Base-by-base conservation (phyloP, 257 asterid species). In the Solanum sejunctum region DNA sequence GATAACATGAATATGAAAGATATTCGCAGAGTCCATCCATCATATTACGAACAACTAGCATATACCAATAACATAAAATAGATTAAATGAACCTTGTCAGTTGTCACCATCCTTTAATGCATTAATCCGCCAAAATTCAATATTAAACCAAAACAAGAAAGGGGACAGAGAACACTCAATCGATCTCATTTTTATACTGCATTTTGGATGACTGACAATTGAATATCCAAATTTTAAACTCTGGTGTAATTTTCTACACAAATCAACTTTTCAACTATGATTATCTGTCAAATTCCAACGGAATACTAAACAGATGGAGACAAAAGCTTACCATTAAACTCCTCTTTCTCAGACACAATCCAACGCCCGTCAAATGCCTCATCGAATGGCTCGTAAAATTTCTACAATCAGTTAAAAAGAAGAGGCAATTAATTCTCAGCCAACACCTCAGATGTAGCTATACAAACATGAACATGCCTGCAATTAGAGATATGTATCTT, bases 381-480 rank as follows among this genome's bases (percentile, higher is more conserved):
- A 73, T 95, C 98, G 79, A 97, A 97, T 47, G 98, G 84, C 86
- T 97, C 99, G 88, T 95, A 91, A 72, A 95, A 91, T 91, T 75
- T 91, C 99, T 97, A 86, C 57, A 89, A 82, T 66, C 73, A 63
- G 5, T 75, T 36, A 36, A 81, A n/a, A 32, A 4, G 87, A 71
- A 18, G 28, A 45, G 13, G 75, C 63, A 86, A 67, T 66, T 0
- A 23, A 32, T 75, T 63, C 28, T 72, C 57, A 72, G 57, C 57
- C 39, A 47, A 47, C 60, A n/a, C n/a, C n/a, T n/a, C n/a, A n/a
- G n/a, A n/a, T n/a, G n/a, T 21, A 17, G 32, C 5, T 41, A 41
- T 3, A 32, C 51, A 28, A 77, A 10, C 3, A 64, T 15, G 32
- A 67, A 51, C 12, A 57, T 49, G 54, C 8, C 21, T 16, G 43